Percentiles rank a stretch among this genome's conserved stretches.
These are phyloP conservation scores for Ascochyta fabae DNA, from an alignment of 2,329 filamentous ascomycete species.

Conservation along the genomic window DNA sequence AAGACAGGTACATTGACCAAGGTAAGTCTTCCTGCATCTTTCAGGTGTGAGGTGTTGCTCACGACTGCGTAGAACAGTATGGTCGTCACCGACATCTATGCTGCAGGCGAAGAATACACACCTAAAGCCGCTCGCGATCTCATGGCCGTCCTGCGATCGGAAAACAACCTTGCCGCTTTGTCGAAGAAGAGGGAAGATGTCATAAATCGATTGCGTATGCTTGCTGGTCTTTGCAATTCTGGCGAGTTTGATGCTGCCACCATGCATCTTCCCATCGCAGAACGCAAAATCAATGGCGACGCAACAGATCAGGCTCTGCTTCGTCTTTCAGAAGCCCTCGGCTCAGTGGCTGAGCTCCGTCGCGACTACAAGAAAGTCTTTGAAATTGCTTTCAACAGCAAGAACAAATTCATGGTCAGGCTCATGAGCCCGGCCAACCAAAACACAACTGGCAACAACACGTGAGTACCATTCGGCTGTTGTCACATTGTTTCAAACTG, in stretches of 20 bases:
- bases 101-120: constrained; percentile 61
- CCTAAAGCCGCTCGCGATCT: constrained; percentile 57
- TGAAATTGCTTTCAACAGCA: constrained; percentile 73
- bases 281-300: constrained; percentile 74
- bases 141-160: constrained; percentile 37
- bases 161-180: constrained; percentile 44
- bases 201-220: constrained; percentile 62
- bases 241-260: constrained; percentile 76
- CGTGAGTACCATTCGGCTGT: constrained; percentile 16
- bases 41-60: not conserved
- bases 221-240: constrained; percentile 74
- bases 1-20: constrained; percentile 75
- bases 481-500: constrained; percentile 7
- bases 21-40: constrained; percentile 21
- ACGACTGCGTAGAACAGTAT: constrained; percentile 66
- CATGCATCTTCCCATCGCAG: constrained; percentile 62
- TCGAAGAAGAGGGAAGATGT: constrained; percentile 37
- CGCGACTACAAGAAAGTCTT: constrained; percentile 70
- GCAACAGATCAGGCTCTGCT: constrained; percentile 79
- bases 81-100: constrained; percentile 72
- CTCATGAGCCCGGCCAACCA: constrained; percentile 56
- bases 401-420: constrained; percentile 82
- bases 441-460: constrained; percentile 37
- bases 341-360: constrained; percentile 65
- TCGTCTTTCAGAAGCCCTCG: constrained; percentile 71